These are phyloP conservation scores for Cladophialophora chaetospira DNA, from an alignment of 2,329 filamentous ascomycete genomes.

Conservation along the genomic window DNA sequence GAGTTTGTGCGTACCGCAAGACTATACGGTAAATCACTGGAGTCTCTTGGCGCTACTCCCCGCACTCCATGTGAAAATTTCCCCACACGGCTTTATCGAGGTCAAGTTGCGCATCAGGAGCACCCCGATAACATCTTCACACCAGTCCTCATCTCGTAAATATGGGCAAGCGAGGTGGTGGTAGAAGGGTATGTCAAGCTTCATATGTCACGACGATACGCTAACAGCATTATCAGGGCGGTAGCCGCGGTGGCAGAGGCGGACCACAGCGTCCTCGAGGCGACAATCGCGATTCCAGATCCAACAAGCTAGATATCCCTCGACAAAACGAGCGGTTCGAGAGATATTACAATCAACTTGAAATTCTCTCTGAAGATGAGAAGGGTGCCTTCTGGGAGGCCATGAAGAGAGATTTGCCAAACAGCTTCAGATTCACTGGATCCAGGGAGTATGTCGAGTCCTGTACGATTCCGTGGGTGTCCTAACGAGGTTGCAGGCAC, in stretches of 20 bases:
- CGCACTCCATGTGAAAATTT: conserved; percentile 1
- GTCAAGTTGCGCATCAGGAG: background rate
- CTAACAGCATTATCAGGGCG: conserved; percentile 27
- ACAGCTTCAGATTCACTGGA: conserved; percentile 96
- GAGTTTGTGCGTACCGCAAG: too few species aligned
- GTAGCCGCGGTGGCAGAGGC: conserved; percentile 49
- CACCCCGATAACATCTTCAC: background rate
- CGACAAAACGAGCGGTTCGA: conserved; percentile 86
- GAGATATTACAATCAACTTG: conserved; percentile 78
- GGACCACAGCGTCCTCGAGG: conserved; percentile 37
- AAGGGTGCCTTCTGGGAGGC: conserved; percentile 80
- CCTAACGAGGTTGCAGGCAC: conserved; percentile 58
- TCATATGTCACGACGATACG: background rate
- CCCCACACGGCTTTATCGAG: background rate
- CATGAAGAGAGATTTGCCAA: conserved; percentile 81
- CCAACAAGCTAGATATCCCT: conserved; percentile 62
- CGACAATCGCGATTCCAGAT: conserved; percentile 37
- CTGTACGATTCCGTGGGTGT: background rate
- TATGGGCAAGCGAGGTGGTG: conserved; percentile 37
- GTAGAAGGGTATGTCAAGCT: conserved; percentile 34
- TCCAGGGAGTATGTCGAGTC: conserved; percentile 71
- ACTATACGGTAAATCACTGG: too few species aligned
- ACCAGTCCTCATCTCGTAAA: too few species aligned
- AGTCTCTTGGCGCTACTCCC: conserved; percentile 2
- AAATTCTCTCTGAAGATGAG: conserved; percentile 76